Conservation (phyloP, 371 early-diverging fungal species). For the Catenaria anguillulae region DNA sequence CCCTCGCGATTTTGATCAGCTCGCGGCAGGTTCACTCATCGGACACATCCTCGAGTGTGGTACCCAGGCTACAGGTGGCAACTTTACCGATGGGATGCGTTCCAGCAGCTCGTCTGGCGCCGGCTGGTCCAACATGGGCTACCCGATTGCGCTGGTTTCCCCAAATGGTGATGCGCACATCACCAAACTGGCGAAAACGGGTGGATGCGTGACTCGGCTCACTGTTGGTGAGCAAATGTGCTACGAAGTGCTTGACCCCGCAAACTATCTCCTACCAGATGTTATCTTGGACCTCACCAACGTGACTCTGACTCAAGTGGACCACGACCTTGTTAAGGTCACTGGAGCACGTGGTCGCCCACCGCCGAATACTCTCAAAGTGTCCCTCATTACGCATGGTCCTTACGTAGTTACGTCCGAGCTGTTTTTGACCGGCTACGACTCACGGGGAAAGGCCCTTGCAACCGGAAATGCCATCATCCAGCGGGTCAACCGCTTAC, state of each 20-base stretch:
- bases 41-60: constrained; percentile 67
- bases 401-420: constrained; percentile 52
- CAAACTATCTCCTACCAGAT: constrained; percentile 51
- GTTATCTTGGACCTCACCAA: constrained; percentile 53
- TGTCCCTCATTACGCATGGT: constrained; percentile 50
- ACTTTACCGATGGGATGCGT: constrained; percentile 49
- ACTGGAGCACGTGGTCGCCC: constrained; percentile 46
- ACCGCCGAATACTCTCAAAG: constrained; percentile 49
- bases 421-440: constrained; percentile 47
- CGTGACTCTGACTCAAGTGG: constrained; percentile 38
- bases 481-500: constrained; percentile 25
- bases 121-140: constrained; percentile 53
- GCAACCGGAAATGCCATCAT: constrained; percentile 50
- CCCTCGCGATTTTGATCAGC: constrained; percentile 36
- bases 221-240: constrained; percentile 55
- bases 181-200: constrained; percentile 53
- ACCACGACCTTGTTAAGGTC: constrained; percentile 42
- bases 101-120: constrained; percentile 30
- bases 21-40: constrained; percentile 52
- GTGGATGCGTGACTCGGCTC: constrained; percentile 45
- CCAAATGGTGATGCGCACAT: constrained; percentile 41
- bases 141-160: constrained; percentile 50
- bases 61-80: constrained; percentile 58
- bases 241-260: constrained; percentile 57
- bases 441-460: constrained; percentile 43